Evolutionary conservation across 441 rosid genomes (phyloP), one percentile per base, ranked within the genome.

Genomic region (Breynia disticha): DNA sequence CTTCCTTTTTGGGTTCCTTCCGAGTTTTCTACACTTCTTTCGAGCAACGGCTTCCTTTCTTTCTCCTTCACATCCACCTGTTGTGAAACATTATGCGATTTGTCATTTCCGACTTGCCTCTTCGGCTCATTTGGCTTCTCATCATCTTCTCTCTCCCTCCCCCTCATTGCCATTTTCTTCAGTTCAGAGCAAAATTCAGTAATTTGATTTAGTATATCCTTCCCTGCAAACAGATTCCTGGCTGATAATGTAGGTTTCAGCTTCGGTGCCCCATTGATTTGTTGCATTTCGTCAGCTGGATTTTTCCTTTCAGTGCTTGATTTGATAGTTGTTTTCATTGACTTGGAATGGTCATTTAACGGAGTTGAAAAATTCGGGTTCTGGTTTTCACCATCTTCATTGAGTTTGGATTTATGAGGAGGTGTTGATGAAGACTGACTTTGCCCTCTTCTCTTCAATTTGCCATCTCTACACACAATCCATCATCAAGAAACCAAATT

Each of bases 121-220:
- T 61, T 75, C 59, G 47, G 74, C 58, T 50, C 63, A 49, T 64
- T 56, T 56, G 35, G 15, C 50, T 60, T 75, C 46, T 60, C 79
- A 11, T 47, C 60, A 42, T 48, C 61, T 62, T 82, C 94, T 60
- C 77, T 75, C 66, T 78, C 94, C 68, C 71, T 85, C 9, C 75
- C 74, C 56, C 87, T 79, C 9, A 74, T 72, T 0, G 98, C 88
- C 63, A 91, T 59, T 65, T 76, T 85, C 90, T 85, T 85, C 70
- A 87, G 48, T 59, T 83, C 95, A 46, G 68, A 75, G 70, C 95
- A 88, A 46, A 91, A 87, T 37, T 91, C 98, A 1, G 83, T 73
- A 56, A 91, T 83, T 60, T 87, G 98, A 10, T 71, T 70, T 1
- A 91, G 61, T 56, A 87, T 78, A 56, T 85, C 90, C 64, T 72